Conservation (phyloP, 306 rosid species). For the Sesbania bispinosa region DNA sequence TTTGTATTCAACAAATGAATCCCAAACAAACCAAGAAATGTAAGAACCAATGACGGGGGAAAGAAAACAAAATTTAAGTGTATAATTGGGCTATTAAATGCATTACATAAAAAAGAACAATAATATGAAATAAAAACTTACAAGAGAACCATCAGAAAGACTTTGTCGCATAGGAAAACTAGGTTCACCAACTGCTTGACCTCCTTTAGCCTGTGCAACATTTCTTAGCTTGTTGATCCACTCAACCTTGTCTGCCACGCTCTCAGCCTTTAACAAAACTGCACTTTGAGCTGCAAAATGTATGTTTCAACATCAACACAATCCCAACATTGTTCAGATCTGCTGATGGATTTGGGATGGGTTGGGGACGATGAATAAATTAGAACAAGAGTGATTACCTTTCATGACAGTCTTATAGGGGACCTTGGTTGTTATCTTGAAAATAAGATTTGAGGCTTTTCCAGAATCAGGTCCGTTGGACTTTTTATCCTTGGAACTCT, state of each 20-base stretch:
- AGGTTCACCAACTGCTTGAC: constrained; percentile 41
- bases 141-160: constrained; percentile 62
- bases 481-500: constrained; percentile 57
- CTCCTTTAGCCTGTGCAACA: constrained; percentile 45
- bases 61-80: neutral
- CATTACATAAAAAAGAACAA: constrained; percentile 1
- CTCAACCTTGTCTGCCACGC: constrained; percentile 50
- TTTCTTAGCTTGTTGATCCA: constrained; percentile 51
- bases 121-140: constrained; percentile 22
- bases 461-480: constrained; percentile 54
- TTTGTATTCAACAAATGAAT: neutral
- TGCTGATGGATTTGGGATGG: neutral
- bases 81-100: constrained; percentile 6
- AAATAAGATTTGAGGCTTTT: constrained; percentile 42
- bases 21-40: constrained; percentile 1
- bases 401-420: constrained; percentile 56
- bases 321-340: constrained; percentile 19
- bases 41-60: neutral
- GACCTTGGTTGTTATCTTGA: constrained; percentile 54
- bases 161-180: constrained; percentile 50
- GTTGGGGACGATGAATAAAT: neutral
- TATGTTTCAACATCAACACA: constrained; percentile 8
- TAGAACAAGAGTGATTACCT: constrained; percentile 27
- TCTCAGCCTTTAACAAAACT: constrained; percentile 59
- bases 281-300: constrained; percentile 53